These are phyloP conservation scores for Penicillium sp. DNA, from an alignment of 2,329 filamentous ascomycete genomes.

Conservation along the genomic window DNA sequence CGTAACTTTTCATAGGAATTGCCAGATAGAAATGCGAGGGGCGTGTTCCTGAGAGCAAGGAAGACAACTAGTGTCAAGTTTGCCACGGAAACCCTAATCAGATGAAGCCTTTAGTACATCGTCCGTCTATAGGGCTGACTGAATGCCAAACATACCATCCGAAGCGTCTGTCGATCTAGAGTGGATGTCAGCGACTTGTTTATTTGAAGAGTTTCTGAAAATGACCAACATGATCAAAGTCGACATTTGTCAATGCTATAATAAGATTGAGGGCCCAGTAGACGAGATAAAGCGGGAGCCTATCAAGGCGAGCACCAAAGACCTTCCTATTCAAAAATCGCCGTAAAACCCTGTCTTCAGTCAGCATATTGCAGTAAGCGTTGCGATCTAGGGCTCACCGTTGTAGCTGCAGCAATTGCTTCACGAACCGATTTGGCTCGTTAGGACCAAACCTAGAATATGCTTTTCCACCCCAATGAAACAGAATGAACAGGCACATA, in stretches of 20 bases:
- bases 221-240: neutral
- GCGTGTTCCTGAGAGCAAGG: too few species aligned
- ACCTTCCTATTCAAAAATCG: neutral
- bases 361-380: neutral
- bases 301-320: constrained; percentile 3
- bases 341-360: neutral
- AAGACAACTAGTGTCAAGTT: too few species aligned
- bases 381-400: neutral
- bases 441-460: constrained; percentile 2
- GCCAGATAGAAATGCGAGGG: too few species aligned
- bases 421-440: neutral
- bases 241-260: constrained; percentile 7
- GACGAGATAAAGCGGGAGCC: constrained; percentile 6
- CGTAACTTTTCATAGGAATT: too few species aligned
- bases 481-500: constrained; percentile 2
- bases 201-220: too few species aligned
- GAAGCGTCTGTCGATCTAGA: too few species aligned
- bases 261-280: constrained; percentile 16
- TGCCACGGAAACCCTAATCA: too few species aligned
- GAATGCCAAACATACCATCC: too few species aligned
- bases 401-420: neutral
- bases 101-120: too few species aligned
- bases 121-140: too few species aligned
- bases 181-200: too few species aligned
- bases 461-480: constrained; percentile 2